phyloP scores from a whole-genome alignment of 2,329 filamentous ascomycete species.

The Penicillium sp. region DNA sequence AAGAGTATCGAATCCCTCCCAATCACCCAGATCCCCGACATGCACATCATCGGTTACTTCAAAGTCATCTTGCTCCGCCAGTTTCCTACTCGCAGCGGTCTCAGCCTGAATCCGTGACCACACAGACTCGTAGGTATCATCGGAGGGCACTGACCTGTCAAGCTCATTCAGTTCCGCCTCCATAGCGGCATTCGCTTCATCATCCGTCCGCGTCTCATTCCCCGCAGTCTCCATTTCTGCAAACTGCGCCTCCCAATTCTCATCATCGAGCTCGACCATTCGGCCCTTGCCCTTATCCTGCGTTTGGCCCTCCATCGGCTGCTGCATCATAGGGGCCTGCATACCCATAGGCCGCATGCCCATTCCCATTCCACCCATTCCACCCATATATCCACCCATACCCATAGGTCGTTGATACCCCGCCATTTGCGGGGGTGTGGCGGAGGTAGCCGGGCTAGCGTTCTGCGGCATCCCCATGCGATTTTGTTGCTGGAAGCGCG shows the following conservation, averaged over 20 bases:
- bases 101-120: conserved; percentile 54
- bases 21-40: conserved; percentile 77
- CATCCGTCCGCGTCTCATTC: conserved; percentile 57
- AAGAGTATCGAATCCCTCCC: conserved; percentile 73
- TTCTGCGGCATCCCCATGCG: conserved; percentile 61
- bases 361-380: conserved; percentile 32
- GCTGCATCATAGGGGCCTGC: conserved; percentile 54
- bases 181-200: conserved; percentile 72
- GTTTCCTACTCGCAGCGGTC: conserved; percentile 53
- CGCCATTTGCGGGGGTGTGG: conserved; percentile 65
- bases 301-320: conserved; percentile 46
- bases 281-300: conserved; percentile 81
- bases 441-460: conserved; percentile 60
- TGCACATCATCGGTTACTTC: conserved; percentile 53
- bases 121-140: conserved; percentile 86
- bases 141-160: conserved; percentile 75
- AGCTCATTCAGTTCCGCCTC: conserved; percentile 87
- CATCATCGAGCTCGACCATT: conserved; percentile 89
- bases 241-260: conserved; percentile 96
- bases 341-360: conserved; percentile 51
- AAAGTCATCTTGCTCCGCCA: conserved; percentile 67
- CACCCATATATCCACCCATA: conserved; percentile 49
- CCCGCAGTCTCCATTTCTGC: conserved; percentile 74
- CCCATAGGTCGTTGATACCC: conserved; percentile 51
- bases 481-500: conserved; percentile 78